A percentile compares a stretch with the other conserved stretches of the same genome.
phyloP scores from a whole-genome alignment of 1,284 basidiomycete species.

The Moniliella sp. region DNA sequence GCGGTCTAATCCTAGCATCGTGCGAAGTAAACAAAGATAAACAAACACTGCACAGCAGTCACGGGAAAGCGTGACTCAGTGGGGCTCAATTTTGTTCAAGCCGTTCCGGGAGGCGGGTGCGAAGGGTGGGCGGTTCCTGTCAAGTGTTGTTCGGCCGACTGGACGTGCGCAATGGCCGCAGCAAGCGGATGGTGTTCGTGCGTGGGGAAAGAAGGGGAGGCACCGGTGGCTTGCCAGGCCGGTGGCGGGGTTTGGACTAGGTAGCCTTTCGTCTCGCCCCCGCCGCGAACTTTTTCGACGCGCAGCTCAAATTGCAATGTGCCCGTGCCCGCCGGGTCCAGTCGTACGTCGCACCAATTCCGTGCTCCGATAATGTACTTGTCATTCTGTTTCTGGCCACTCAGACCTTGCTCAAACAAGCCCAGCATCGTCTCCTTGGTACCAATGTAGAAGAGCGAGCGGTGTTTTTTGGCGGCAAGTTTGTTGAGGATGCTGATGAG shows the following conservation, averaged over 20 bases:
- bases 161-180: no score
- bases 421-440: slow-evolving; percentile 58
- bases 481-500: slow-evolving; percentile 61
- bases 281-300: slow-evolving; percentile 42
- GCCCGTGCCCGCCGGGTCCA: slow-evolving; percentile 47
- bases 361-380: slow-evolving; percentile 56
- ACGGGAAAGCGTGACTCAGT: no score
- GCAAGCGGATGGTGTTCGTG: no score
- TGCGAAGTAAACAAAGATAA: no score
- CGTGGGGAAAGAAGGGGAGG: not conserved
- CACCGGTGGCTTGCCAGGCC: slow-evolving; percentile 2
- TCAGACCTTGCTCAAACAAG: slow-evolving; percentile 55
- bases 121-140: no score
- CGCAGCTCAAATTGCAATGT: slow-evolving; percentile 68
- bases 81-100: no score
- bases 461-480: slow-evolving; percentile 60
- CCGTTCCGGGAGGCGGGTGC: no score
- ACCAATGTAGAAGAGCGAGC: slow-evolving; percentile 29
- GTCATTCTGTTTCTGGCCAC: slow-evolving; percentile 49
- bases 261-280: slow-evolving; percentile 21
- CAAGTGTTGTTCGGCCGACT: no score
- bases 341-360: slow-evolving; percentile 67
- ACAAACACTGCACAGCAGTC: no score
- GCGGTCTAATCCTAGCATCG: no score
- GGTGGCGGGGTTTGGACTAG: slow-evolving; percentile 19